Evolutionary conservation across 1,284 basidiomycete genomes (phyloP), one percentile per base, ranked within the genome.

Genomic region (Prillingera fragicola): DNA sequence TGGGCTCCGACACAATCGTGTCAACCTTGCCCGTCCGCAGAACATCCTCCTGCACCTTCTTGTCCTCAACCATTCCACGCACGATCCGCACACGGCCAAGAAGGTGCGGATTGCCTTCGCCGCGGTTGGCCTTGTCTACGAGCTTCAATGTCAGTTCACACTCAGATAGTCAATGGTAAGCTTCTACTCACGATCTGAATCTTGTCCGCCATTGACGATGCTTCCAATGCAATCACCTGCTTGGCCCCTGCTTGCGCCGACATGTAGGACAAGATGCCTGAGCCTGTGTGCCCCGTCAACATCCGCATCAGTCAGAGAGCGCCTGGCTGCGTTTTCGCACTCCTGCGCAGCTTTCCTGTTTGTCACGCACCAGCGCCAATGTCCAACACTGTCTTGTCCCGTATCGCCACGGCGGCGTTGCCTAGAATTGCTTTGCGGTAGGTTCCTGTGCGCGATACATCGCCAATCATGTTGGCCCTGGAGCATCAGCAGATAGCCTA

Each of bases 1-100:
- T 71, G 21, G 74, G 75, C 53, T 77, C 75, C 3, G 73, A 74
- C n/a, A 77, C 67, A 38, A 77, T 73, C 22, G 74, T 76, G 49
- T 77, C 75, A 19, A 75, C 74, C 54, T 72, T 63, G 19, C 62
- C 70, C 26, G 53, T 54, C 28, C 43, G 18, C 35, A 70, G 45
- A 8, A 68, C 66, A 17, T 64, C 48, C 8, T 52, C 48, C 52
- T 71, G 65, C 8, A 66, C 56, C 10, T 52, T 48, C 27, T 58
- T 48, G 41, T 67, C 60, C 49, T 70, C 68, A 15, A 70, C 67
- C 65, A 69, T 67, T 14, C 66, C 68, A 23, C 58, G 48, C 19
- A 69, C 68, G 21, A 70, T 54, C 17, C 64, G 52, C 29, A 70
- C 59, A 40, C 53, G 52, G 41, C 59, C 50, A 38, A 54, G 56